Percentiles rank a stretch among this genome's conserved stretches.
phyloP scores from a whole-genome alignment of 305 asterid species.

The Fraxinus angustifolia region DNA sequence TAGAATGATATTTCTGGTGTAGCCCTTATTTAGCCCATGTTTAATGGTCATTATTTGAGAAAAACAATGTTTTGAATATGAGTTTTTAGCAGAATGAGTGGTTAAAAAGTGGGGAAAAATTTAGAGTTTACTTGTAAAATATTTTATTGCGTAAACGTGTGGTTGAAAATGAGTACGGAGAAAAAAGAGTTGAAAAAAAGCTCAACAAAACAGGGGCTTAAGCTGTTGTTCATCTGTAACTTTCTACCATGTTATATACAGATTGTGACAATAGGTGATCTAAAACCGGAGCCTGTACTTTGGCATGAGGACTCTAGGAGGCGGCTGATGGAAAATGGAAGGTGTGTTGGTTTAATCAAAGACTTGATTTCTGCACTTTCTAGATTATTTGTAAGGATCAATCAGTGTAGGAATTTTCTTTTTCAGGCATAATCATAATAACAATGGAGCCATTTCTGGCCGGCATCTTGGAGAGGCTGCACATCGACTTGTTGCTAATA shows the following conservation, averaged over 20 bases:
- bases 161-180: not conserved
- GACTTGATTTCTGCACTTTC: constrained; percentile 2
- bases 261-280: constrained; percentile 69
- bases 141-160: not conserved
- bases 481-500: constrained; percentile 73
- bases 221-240: constrained; percentile 2
- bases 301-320: constrained; percentile 96
- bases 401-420: constrained; percentile 14
- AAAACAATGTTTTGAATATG: not conserved
- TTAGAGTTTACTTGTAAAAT: not conserved
- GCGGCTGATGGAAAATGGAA: constrained; percentile 70
- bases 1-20: not conserved
- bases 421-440: constrained; percentile 42
- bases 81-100: not conserved
- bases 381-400: not conserved
- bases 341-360: constrained; percentile 35
- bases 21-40: not conserved
- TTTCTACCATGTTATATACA: constrained; percentile 27
- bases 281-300: constrained; percentile 78
- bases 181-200: not conserved
- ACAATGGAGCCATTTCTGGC: constrained; percentile 60
- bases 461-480: constrained; percentile 87
- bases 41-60: not conserved
- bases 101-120: not conserved
- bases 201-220: not conserved